Conservation (phyloP, 2,329 filamentous ascomycete genomes). For the Paraphaeosphaeria sporulosa region DNA sequence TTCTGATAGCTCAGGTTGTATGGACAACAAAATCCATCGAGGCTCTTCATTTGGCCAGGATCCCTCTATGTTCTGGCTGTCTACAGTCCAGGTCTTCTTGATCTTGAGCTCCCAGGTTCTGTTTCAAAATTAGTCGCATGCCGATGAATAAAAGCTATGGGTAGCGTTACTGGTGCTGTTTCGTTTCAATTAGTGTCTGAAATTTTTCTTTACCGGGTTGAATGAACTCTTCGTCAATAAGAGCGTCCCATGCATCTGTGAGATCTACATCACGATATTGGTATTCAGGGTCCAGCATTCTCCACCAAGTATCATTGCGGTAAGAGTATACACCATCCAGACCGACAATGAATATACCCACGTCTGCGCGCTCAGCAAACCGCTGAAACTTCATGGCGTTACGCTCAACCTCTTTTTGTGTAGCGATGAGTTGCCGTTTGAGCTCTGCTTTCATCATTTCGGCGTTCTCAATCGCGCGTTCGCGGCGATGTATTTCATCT, state of each 20-base stretch:
- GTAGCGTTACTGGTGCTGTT: conserved; percentile 27
- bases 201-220: conserved; percentile 25
- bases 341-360: conserved; percentile 52
- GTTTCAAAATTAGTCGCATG: conserved; percentile 27
- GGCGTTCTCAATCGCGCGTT: conserved; percentile 42
- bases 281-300: conserved; percentile 37
- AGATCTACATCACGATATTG: conserved; percentile 26
- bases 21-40: conserved; percentile 42
- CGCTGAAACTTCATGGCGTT: conserved; percentile 46
- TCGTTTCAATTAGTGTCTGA: conserved; percentile 21
- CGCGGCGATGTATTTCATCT: conserved; percentile 45
- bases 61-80: conserved; percentile 17
- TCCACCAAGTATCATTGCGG: conserved; percentile 50
- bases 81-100: conserved; percentile 45
- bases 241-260: conserved; percentile 26
- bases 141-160: background rate
- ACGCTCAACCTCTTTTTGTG: conserved; percentile 38
- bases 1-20: conserved; percentile 34
- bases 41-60: conserved; percentile 24
- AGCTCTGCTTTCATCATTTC: conserved; percentile 38
- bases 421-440: conserved; percentile 39
- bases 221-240: conserved; percentile 27
- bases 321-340: conserved; percentile 47
- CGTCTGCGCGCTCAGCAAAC: conserved; percentile 49
- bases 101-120: conserved; percentile 48